phyloP scores from a whole-genome alignment of 768 basidiomycete genomes.

The Infundibulicybe gibba region DNA sequence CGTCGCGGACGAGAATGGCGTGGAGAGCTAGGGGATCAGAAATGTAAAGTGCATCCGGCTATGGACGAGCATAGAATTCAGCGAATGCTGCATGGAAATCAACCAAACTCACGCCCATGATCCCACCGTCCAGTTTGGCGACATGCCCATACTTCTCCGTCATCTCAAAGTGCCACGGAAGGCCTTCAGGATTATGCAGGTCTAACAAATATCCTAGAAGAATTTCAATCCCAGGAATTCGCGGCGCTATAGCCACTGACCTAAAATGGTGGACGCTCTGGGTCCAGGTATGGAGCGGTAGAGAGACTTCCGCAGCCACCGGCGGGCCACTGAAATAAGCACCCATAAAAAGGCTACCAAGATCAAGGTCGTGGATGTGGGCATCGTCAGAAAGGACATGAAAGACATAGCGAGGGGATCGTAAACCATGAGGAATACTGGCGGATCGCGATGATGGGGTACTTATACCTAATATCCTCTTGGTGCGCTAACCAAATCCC shows the following conservation, averaged over 20 bases:
- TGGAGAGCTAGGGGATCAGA: constrained; percentile 19
- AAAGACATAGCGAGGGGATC: not conserved
- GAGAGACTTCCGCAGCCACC: constrained; percentile 1
- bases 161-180: constrained; percentile 17
- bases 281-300: constrained; percentile 11
- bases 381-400: not conserved
- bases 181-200: constrained; percentile 14
- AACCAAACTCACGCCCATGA: constrained; percentile 11
- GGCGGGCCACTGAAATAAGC: not conserved
- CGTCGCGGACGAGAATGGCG: constrained; percentile 17
- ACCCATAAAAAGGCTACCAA: not conserved
- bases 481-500: not conserved
- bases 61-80: not conserved
- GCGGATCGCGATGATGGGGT: no score
- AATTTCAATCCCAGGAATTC: not conserved
- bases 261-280: constrained; percentile 9
- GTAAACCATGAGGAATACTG: no score
- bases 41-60: constrained; percentile 20
- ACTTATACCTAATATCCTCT: no score
- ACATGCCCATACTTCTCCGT: constrained; percentile 16
- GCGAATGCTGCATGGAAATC: not conserved
- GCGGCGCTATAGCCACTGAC: not conserved
- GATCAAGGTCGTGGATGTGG: not conserved
- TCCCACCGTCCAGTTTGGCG: constrained; percentile 15
- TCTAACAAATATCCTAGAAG: constrained; percentile 15